A percentile compares a stretch with the other conserved stretches of the same genome.
Evolutionary conservation across 257 asterid genomes (phyloP).

Genomic region (Nicotiana obtusifolia): DNA sequence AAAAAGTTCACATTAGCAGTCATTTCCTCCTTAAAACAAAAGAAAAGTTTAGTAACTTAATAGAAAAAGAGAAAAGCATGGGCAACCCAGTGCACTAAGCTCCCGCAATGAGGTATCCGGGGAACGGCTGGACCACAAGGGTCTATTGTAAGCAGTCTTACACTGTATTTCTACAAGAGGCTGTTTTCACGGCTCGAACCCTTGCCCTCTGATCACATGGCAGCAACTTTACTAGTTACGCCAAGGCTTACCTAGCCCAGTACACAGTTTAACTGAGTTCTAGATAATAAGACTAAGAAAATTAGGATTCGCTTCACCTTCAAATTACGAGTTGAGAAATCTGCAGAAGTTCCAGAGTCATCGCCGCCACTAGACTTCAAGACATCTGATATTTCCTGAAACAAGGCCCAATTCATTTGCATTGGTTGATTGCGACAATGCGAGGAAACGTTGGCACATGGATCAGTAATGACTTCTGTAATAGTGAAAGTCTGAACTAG

Average conservation of each 20-base stretch:
- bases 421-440: not conserved
- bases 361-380: not conserved
- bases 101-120: too few relatives aligned
- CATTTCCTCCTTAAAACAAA: slow-evolving; percentile 6
- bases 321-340: not conserved
- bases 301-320: slow-evolving; percentile 28
- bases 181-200: too few relatives aligned
- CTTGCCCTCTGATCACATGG: too few relatives aligned
- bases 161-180: too few relatives aligned
- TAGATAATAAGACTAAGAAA: not conserved
- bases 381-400: slow-evolving; percentile 14
- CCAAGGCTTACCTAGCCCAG: not conserved
- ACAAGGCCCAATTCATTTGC: slow-evolving; percentile 24
- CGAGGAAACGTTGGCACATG: not conserved
- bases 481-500: not conserved
- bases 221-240: too few relatives aligned
- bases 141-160: too few relatives aligned
- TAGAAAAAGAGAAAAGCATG: not conserved
- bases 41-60: not conserved
- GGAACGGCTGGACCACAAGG: too few relatives aligned
- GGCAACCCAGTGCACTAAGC: too few relatives aligned
- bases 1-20: slow-evolving; percentile 2
- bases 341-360: not conserved
- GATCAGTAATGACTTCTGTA: not conserved
- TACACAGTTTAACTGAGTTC: not conserved